Evolutionary conservation across 2,329 filamentous ascomycete genomes (phyloP), one percentile per base, ranked within the genome.

Genomic region (Pseudofabraea citricarpa): DNA sequence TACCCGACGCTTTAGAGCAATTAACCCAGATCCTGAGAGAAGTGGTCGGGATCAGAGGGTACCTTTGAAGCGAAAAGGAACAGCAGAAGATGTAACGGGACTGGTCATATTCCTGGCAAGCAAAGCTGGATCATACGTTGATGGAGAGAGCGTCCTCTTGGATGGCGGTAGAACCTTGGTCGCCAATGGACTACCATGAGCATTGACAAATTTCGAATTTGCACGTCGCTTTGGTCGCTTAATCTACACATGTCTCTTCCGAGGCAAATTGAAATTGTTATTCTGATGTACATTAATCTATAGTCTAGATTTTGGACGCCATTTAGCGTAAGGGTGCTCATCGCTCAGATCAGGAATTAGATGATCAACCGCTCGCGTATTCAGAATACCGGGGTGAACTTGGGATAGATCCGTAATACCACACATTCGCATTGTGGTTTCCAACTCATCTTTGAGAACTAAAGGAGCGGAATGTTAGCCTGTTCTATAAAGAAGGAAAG

Each of bases 341-440:
- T 68, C 63, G 10, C 57, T 23, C 16, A 37, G 35, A 32, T 54
- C 55, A 2, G 71, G 69, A 13, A 74, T 62, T 33, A 73, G 51
- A 45, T 73, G 69, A 47, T 75, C 71, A 5, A 74, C 64, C 1
- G 65, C 68, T n/a, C 66, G 57, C 0, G 72, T 74, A 45, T 83
- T 81, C 19, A 85, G 61, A 57, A 83, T 65, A 0, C 80, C 79
- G 1, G 80, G 78, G 50, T 81, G 74, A 5, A 80, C 70, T 56
- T 83, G 71, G 41, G 75, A 70, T 8, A 85, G 62, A 48, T 75
- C 71, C 1, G 77, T 83, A 24, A 85, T 69, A 2, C 82, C 82
- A 45, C 81, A 75, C 58, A 84, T 70, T 20, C 75, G 72, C 81
- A 85, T 85, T 2, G 79, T 79, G 2, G 76, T 82, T 51, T 81